Base-by-base conservation (phyloP, 495 filamentous ascomycete genomes). In the Xylaria scruposa region DNA sequence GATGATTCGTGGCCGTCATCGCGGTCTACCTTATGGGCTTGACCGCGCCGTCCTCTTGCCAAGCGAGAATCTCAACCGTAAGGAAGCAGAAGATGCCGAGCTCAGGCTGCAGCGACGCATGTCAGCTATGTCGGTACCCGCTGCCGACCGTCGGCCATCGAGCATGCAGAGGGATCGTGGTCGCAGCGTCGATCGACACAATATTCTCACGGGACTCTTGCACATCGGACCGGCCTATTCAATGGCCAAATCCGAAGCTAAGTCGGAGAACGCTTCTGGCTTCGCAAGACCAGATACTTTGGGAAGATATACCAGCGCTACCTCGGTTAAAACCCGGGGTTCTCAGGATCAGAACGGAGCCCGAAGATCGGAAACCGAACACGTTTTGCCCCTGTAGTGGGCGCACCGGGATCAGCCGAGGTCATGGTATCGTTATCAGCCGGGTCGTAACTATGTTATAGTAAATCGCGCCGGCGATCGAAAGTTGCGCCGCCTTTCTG, bases 1-100 rank as follows among this genome's bases (percentile, higher is more conserved):
- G 94, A 91, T 97, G 83, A 87, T 98, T 51, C 92, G 95, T 76
- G 95, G 95, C 29, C 88, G 95, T 1, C 96, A 98, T 78, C 92
- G 95, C 82, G 95, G 96, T 38, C 83, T 99, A 0, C 95, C 95
- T 0, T 97, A 97, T 77, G 90, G 93, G 10, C 89, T 99, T 0
- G 96, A 99, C 76, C 91, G 94, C 2, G 96, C 96, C 62, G 94
- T 98, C 58, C 81, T 95, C 3, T 86, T 97, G 17, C 93, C 94
- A 5, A 91, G 90, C 49, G 94, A 97, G 72, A 84, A 88, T 0
- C 85, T 97, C 19, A 90, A 95, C 59, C 81, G 87, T 60, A 90
- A 88, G 61, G 93, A 96, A 74, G 87, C 87, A 7, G 86, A 83
- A 8, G 88, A 92, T 54, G 86, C 85, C 0, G 86, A 89, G 51